A percentile compares a stretch with the other conserved stretches of the same genome.
Evolutionary conservation across 768 basidiomycete species (phyloP).

Genomic region (Filobasidium wieringae): DNA sequence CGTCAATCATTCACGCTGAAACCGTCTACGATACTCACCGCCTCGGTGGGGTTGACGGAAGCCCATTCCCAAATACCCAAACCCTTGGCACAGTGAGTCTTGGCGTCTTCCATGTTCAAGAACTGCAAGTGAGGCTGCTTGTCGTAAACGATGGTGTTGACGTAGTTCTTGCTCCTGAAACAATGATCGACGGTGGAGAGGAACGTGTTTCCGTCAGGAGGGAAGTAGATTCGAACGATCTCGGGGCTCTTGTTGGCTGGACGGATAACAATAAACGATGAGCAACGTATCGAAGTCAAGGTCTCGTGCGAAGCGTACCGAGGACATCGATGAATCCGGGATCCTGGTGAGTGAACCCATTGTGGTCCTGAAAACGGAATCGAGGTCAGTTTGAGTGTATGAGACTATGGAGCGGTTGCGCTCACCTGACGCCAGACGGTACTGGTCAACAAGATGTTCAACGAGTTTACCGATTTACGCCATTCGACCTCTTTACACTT

Average conservation of each 20-base stretch:
- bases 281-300: too few relatives aligned
- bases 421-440: conserved; percentile 15
- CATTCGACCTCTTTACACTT: conserved; percentile 11
- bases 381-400: background rate
- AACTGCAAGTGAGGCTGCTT: conserved; percentile 17
- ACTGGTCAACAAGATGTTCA: conserved; percentile 16
- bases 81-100: conserved; percentile 15
- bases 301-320: too few relatives aligned
- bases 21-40: background rate
- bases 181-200: conserved; percentile 66
- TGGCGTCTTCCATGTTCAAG: conserved; percentile 16
- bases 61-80: conserved; percentile 18
- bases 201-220: conserved; percentile 76
- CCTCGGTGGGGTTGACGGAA: conserved; percentile 3
- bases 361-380: conserved; percentile 7
- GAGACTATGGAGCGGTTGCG: too few relatives aligned
- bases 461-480: conserved; percentile 5
- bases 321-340: conserved; percentile 17
- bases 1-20: background rate
- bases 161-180: conserved; percentile 63
- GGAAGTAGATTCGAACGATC: conserved; percentile 42
- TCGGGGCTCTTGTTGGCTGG: conserved; percentile 16
- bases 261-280: too few relatives aligned
- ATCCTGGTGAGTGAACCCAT: conserved; percentile 17
- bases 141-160: conserved; percentile 16